These are phyloP conservation scores for Penicillium sp. DNA, from an alignment of 2,329 filamentous ascomycete species.

Conservation along the genomic window DNA sequence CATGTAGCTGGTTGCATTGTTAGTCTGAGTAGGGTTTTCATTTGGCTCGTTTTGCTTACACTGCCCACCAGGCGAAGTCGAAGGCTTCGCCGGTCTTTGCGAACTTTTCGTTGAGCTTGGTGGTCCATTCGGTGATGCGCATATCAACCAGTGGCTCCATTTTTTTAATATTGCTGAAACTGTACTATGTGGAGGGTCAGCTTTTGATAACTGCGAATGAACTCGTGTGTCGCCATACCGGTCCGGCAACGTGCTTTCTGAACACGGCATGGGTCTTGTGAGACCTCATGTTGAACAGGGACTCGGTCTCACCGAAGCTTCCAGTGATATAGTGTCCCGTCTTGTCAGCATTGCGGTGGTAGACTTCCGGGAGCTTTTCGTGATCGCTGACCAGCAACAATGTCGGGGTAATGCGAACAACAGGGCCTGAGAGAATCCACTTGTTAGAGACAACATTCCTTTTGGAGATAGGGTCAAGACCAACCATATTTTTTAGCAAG, in stretches of 20 bases:
- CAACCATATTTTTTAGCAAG: conserved; percentile 45
- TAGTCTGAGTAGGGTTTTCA: background rate
- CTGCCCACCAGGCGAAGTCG: conserved; percentile 50
- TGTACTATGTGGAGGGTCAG: conserved; percentile 34
- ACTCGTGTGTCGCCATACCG: conserved; percentile 23
- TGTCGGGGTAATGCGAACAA: conserved; percentile 47
- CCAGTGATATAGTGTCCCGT: conserved; percentile 53
- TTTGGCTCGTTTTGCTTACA: conserved; percentile 24
- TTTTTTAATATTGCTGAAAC: conserved; percentile 49
- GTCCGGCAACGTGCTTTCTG: conserved; percentile 48
- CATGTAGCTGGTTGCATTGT: conserved; percentile 34
- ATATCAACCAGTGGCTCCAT: conserved; percentile 51
- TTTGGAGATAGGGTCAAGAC: background rate
- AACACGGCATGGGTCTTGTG: conserved; percentile 44
- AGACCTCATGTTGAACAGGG: conserved; percentile 51
- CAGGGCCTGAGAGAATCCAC: conserved; percentile 36
- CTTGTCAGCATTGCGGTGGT: conserved; percentile 49
- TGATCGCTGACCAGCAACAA: conserved; percentile 48
- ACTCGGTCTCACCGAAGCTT: conserved; percentile 49
- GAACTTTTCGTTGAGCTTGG: conserved; percentile 42
- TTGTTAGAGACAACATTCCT: background rate
- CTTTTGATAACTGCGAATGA: background rate
- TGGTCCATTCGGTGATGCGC: conserved; percentile 45
- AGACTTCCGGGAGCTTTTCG: conserved; percentile 49
- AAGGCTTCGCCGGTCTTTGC: conserved; percentile 39